phyloP scores from a whole-genome alignment of 345 rosid genomes.

The Acer campestre region DNA sequence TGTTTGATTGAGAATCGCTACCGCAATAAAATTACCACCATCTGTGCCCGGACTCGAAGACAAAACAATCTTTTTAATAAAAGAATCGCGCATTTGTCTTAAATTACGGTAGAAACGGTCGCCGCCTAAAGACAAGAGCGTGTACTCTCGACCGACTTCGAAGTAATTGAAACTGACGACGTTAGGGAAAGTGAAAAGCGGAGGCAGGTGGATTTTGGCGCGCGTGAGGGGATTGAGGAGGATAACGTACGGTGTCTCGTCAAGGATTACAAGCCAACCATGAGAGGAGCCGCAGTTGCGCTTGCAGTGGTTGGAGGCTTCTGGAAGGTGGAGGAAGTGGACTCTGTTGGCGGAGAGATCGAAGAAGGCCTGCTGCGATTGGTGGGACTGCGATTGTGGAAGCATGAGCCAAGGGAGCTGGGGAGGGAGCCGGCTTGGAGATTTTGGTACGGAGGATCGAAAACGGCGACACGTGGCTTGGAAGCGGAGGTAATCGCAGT shows the following conservation, averaged over 20 bases:
- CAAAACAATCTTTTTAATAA: slow-evolving; percentile 52
- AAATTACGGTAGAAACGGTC: slow-evolving; percentile 27
- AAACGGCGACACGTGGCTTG: slow-evolving; percentile 46
- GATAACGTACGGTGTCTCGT: slow-evolving; percentile 42
- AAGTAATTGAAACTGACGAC: slow-evolving; percentile 46
- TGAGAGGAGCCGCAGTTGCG: slow-evolving; percentile 64
- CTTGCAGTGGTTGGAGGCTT: slow-evolving; percentile 25
- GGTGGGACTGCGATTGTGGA: slow-evolving; percentile 31
- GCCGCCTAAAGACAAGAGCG: slow-evolving; percentile 23
- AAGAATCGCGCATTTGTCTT: slow-evolving; percentile 53
- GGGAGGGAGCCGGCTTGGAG: slow-evolving; percentile 50
- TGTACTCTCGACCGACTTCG: slow-evolving; percentile 53
- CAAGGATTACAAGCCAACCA: slow-evolving; percentile 60
- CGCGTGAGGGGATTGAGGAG: slow-evolving; percentile 54
- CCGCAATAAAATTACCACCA: slow-evolving; percentile 28
- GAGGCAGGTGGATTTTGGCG: slow-evolving; percentile 44
- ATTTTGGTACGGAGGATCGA: slow-evolving; percentile 37
- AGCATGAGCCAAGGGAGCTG: slow-evolving; percentile 70
- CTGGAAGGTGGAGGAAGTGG: slow-evolving; percentile 44
- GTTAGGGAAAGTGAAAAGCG: slow-evolving; percentile 48
- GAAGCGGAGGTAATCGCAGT: slow-evolving; percentile 50
- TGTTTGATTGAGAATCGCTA: slow-evolving; percentile 42
- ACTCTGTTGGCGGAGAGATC: slow-evolving; percentile 36
- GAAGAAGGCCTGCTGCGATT: slow-evolving; percentile 43
- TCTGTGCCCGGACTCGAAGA: slow-evolving; percentile 48